phyloP scores from a whole-genome alignment of 2,329 filamentous ascomycete genomes.

The Arthroderma sp. region DNA sequence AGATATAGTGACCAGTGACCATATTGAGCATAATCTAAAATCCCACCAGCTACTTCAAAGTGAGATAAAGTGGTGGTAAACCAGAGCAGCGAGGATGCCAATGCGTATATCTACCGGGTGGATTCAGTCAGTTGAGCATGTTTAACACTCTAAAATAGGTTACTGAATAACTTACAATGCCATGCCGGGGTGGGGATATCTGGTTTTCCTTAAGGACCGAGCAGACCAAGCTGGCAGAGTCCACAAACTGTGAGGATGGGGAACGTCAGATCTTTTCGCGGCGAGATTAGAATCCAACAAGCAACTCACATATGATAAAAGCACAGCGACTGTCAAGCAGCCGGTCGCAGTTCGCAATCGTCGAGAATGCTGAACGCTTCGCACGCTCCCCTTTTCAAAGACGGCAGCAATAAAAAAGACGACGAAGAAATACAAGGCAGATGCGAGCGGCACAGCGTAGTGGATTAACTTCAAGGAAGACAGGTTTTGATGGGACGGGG shows the following conservation, averaged over 20 bases:
- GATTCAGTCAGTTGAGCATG: neutral
- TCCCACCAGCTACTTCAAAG: conserved; percentile 34
- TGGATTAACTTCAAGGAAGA: neutral
- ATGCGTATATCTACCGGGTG: conserved; percentile 36
- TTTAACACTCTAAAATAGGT: neutral
- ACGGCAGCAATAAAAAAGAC: neutral
- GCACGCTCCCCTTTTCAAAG: neutral
- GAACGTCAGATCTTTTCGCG: neutral
- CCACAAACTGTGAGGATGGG: conserved; percentile 7
- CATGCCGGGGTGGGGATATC: conserved; percentile 3
- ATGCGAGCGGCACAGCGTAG: neutral
- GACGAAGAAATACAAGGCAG: conserved; percentile 1
- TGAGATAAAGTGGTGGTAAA: conserved; percentile 46
- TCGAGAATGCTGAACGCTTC: conserved; percentile 5
- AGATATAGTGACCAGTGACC: conserved; percentile 50
- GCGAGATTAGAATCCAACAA: neutral
- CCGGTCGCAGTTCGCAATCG: conserved; percentile 33
- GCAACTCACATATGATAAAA: conserved; percentile 28
- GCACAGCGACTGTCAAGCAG: conserved; percentile 23
- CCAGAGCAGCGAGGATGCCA: conserved; percentile 53
- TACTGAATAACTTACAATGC: conserved; percentile 9
- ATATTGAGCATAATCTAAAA: conserved; percentile 49
- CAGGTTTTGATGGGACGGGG: no score
- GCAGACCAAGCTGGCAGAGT: conserved; percentile 11
- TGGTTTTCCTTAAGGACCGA: conserved; percentile 1